A percentile compares a stretch with the other conserved stretches of the same genome.
phyloP scores from a whole-genome alignment of 495 filamentous ascomycete species.

The Penicillium coprophilum region DNA sequence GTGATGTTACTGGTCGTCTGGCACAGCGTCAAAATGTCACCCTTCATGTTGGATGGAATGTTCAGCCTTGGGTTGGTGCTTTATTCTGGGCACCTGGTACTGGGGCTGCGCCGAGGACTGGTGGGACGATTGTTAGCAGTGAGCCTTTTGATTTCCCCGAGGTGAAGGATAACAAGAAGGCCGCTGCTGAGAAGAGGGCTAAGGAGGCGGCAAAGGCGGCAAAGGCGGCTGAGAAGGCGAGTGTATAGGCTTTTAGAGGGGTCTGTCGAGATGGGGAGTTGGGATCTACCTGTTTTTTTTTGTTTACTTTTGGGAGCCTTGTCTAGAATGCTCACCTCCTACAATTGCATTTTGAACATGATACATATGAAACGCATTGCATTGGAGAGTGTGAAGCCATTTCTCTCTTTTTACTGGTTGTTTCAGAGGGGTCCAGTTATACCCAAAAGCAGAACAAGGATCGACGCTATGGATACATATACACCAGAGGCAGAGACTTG shows the following conservation, averaged over 20 bases:
- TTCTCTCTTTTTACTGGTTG: not conserved
- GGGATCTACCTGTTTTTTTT: not conserved
- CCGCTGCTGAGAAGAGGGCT: conserved; percentile 17
- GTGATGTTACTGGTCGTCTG: conserved; percentile 74
- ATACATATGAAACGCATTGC: not conserved
- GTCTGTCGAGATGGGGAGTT: not conserved
- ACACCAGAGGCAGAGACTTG: not conserved
- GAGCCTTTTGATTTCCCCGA: conserved; percentile 71
- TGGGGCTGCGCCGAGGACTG: conserved; percentile 55
- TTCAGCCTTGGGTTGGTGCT: conserved; percentile 94
- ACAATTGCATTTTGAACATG: not conserved
- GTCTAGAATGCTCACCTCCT: not conserved
- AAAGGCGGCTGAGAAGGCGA: conserved; percentile 2
- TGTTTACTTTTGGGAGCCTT: not conserved
- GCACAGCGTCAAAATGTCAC: conserved; percentile 70
- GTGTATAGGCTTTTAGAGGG: conserved; percentile 1
- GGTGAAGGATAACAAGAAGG: conserved; percentile 54
- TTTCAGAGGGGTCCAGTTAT: not conserved
- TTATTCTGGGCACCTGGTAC: conserved; percentile 69
- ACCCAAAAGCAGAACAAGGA: not conserved
- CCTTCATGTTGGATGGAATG: conserved; percentile 84
- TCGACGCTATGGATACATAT: conserved; percentile 3
- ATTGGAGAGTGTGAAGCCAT: not conserved
- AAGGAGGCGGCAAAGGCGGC: conserved; percentile 8
- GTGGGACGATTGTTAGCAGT: conserved; percentile 64